These are phyloP conservation scores for Tothia fuscella DNA, from an alignment of 2,329 filamentous ascomycete genomes.

Conservation along the genomic window DNA sequence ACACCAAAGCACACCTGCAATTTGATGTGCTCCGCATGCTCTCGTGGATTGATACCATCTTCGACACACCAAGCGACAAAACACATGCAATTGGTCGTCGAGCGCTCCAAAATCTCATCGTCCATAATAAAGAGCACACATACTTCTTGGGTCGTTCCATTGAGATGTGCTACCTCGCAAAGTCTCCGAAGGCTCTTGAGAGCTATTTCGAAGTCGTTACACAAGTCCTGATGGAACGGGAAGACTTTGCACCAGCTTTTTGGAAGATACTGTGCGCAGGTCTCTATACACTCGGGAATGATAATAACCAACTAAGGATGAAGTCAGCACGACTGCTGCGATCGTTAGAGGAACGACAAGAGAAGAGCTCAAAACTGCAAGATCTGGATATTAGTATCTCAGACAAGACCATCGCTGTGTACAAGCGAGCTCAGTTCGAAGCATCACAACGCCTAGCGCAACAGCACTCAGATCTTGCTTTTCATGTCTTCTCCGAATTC, in stretches of 20 bases:
- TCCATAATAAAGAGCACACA: conserved; percentile 78
- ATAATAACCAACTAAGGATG: conserved; percentile 76
- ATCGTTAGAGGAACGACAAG: conserved; percentile 69
- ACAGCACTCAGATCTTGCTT: conserved; percentile 79
- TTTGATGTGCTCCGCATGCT: conserved; percentile 91
- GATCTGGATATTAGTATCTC: conserved; percentile 98
- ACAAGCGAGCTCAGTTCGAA: conserved; percentile 94
- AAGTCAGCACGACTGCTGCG: conserved; percentile 76
- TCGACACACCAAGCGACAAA: conserved; percentile 80
- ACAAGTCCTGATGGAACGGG: conserved; percentile 70
- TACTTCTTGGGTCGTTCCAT: conserved; percentile 85
- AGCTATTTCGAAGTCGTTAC: conserved; percentile 93
- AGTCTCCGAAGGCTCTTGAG: conserved; percentile 70
- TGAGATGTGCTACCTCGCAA: conserved; percentile 75
- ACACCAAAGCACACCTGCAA: conserved; percentile 71
- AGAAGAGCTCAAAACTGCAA: conserved; percentile 79
- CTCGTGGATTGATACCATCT: conserved; percentile 90
- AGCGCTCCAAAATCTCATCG: conserved; percentile 77
- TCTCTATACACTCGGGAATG: conserved; percentile 84
- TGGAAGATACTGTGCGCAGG: conserved; percentile 86
- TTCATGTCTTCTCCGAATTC: conserved; percentile 92
- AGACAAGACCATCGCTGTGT: conserved; percentile 95
- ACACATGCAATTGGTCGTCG: conserved; percentile 82
- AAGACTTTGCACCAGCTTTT: conserved; percentile 73
- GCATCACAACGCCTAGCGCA: conserved; percentile 83